Percentiles rank a stretch among this genome's conserved stretches.
Conservation (phyloP, 2,329 filamentous ascomycete species). For the Westerdykella ornata region DNA sequence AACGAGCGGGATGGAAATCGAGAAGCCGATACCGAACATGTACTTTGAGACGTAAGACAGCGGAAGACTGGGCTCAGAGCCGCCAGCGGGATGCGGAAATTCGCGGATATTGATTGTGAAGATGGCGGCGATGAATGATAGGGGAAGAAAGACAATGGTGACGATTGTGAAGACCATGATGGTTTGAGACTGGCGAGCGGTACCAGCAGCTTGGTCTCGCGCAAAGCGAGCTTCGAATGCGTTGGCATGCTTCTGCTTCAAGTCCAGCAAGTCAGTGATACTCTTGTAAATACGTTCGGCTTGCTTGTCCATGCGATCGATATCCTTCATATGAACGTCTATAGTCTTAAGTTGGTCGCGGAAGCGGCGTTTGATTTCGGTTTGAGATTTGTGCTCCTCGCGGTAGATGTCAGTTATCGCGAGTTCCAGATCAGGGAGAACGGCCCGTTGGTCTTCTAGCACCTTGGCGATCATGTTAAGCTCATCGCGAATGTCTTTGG, state of each 20-base stretch:
- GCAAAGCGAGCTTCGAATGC: slow-evolving; percentile 59
- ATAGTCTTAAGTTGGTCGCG: slow-evolving; percentile 53
- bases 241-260: slow-evolving; percentile 65
- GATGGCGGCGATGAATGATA: slow-evolving; percentile 51
- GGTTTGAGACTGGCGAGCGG: slow-evolving; percentile 51
- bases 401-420: slow-evolving; percentile 38
- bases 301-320: slow-evolving; percentile 59
- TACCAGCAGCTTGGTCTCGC: slow-evolving; percentile 55
- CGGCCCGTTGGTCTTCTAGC: slow-evolving; percentile 45
- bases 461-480: slow-evolving; percentile 56
- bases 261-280: slow-evolving; percentile 57
- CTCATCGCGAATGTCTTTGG: slow-evolving; percentile 62
- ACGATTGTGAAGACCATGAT: slow-evolving; percentile 56
- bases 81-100: slow-evolving; percentile 36
- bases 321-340: slow-evolving; percentile 53
- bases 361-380: slow-evolving; percentile 50
- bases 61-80: slow-evolving; percentile 35
- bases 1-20: slow-evolving; percentile 48
- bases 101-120: slow-evolving; percentile 51
- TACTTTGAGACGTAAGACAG: slow-evolving; percentile 50
- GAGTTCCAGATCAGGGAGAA: slow-evolving; percentile 44
- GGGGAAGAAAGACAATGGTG: slow-evolving; percentile 52
- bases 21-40: slow-evolving; percentile 51
- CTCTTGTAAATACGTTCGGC: slow-evolving; percentile 54
- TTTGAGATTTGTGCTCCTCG: slow-evolving; percentile 34